Conservation (phyloP, 169 alveolate species). For the Plasmodium reichenowi region DNA sequence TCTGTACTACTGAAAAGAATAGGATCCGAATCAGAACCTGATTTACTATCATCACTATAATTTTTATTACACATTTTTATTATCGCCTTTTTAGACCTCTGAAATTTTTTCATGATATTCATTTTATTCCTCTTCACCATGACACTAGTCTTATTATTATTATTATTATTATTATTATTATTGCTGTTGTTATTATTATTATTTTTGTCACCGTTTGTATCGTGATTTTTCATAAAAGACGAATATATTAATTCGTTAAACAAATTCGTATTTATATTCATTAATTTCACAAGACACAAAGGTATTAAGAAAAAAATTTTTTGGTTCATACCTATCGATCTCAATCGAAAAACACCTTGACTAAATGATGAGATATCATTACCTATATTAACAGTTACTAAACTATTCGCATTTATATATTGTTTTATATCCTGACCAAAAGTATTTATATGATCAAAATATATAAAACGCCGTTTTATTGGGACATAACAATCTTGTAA, state of each 20-base stretch:
- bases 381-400: slow-evolving; percentile 88
- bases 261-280: slow-evolving; percentile 75
- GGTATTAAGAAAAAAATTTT: slow-evolving; percentile 86
- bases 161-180: neutral
- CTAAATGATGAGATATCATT: slow-evolving; percentile 92
- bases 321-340: slow-evolving; percentile 90
- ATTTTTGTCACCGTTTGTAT: neutral
- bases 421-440: slow-evolving; percentile 94
- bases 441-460: slow-evolving; percentile 94
- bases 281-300: slow-evolving; percentile 85
- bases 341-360: slow-evolving; percentile 94
- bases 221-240: neutral
- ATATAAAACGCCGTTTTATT: slow-evolving; percentile 89
- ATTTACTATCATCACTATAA: slow-evolving; percentile 72
- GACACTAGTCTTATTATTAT: neutral
- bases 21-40: slow-evolving; percentile 19
- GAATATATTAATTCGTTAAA: slow-evolving; percentile 22
- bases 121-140: neutral
- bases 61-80: slow-evolving; percentile 28
- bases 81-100: slow-evolving; percentile 13
- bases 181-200: neutral
- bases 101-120: slow-evolving; percentile 17
- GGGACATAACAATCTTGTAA: slow-evolving; percentile 91
- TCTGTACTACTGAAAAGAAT: neutral
- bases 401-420: slow-evolving; percentile 90